Conservation (phyloP, 2,329 filamentous ascomycete species). For the Aureobasidium zeae region DNA sequence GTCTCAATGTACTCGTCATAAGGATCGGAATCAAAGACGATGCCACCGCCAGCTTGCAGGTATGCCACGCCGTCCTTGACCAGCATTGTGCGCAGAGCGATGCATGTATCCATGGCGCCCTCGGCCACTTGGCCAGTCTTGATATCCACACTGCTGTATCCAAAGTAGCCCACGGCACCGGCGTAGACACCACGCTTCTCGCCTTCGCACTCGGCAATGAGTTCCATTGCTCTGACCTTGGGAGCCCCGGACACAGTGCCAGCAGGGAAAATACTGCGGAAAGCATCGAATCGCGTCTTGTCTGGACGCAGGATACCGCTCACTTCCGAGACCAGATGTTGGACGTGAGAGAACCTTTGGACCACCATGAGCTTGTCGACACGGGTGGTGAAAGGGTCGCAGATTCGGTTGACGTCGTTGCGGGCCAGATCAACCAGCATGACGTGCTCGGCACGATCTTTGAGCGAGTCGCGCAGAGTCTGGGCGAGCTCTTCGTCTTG, state of each 20-base stretch:
- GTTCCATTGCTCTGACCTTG: conserved; percentile 93
- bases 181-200: conserved; percentile 96
- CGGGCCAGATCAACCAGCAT: conserved; percentile 95
- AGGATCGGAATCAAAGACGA: conserved; percentile 86
- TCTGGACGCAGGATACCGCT: conserved; percentile 76
- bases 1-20: conserved; percentile 94
- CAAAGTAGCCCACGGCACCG: conserved; percentile 93
- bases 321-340: conserved; percentile 93
- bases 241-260: conserved; percentile 92
- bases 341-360: conserved; percentile 90
- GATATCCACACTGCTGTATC: conserved; percentile 63
- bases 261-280: conserved; percentile 88
- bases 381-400: conserved; percentile 77
- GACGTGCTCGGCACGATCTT: conserved; percentile 90
- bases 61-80: conserved; percentile 87
- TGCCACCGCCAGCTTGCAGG: conserved; percentile 78
- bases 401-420: conserved; percentile 94
- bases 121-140: conserved; percentile 51
- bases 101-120: conserved; percentile 85
- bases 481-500: conserved; percentile 74
- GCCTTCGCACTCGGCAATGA: conserved; percentile 86
- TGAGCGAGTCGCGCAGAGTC: conserved; percentile 68
- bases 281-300: conserved; percentile 88
- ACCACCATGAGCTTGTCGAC: conserved; percentile 94
- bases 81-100: conserved; percentile 82